Evolutionary conservation across 2,329 filamentous ascomycete species (phyloP), one percentile per base, ranked within the genome.

Genomic region (Anthostomella pinea): DNA sequence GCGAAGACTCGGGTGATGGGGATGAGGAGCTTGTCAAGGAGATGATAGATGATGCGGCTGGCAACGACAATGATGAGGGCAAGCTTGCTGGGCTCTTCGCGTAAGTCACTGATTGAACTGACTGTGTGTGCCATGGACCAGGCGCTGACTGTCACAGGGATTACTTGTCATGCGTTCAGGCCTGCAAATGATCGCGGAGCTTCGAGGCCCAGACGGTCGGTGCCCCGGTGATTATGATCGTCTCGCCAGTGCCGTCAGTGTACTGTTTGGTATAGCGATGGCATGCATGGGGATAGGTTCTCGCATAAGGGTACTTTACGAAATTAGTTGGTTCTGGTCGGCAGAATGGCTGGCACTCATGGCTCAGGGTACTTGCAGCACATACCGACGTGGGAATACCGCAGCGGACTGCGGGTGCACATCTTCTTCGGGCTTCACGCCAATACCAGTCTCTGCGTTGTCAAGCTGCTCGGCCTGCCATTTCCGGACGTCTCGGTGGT

Each of bases 31-130:
- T 85, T 7, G 78, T 93, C 45, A 78, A 85, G 51, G 82, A 88
- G 45, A 94, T 98, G 79, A 95, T 98, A 56, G 86, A 93, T 54
- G 90, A 97, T 55, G 79, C 84, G 16, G 80, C 78, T 39, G 78
- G 81, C 20, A 82, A 91, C 46, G 75, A 85, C n/a, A 79, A 80
- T 4, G 84, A 97, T 45, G 87, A 89, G 59, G 75, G 83, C 29
- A 80, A 88, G 59, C 68, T 96, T 40, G 91, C 91, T 26, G 89
- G 87, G 15, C 84, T 93, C 54, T 88, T 86, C 65, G 89, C 89
- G 85, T 93, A 80, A 75, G 87, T 81, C 13, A 21, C 9, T 5
- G 8, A 25, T 21, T 22, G 14, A 10, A 28, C 23, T 15, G 11
- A 22, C 13, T 33, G 8, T 9, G 4, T n/a, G n/a, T n/a, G n/a